phyloP scores from a whole-genome alignment of 495 filamentous ascomycete species.

The Letharia columbiana region DNA sequence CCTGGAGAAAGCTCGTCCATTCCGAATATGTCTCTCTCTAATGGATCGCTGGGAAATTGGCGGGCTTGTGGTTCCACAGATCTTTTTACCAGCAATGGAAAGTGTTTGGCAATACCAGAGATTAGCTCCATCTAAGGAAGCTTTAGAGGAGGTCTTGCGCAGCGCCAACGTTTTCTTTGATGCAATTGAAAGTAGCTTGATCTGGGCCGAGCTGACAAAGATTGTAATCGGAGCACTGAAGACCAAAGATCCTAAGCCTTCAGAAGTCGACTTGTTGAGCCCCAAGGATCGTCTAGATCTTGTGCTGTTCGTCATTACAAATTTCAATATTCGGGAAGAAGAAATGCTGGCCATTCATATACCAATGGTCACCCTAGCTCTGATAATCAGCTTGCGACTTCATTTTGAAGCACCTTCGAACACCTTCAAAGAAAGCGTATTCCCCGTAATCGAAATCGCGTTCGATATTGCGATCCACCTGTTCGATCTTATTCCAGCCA shows the following conservation, averaged over 20 bases:
- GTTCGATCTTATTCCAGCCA: conserved; percentile 59
- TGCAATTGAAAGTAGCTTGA: conserved; percentile 85
- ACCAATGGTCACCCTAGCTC: conserved; percentile 60
- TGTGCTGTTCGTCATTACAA: conserved; percentile 69
- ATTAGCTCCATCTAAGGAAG: conserved; percentile 46
- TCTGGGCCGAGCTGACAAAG: conserved; percentile 72
- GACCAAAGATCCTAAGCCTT: conserved; percentile 18
- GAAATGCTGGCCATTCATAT: conserved; percentile 88
- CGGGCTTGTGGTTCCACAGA: conserved; percentile 71
- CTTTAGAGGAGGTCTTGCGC: conserved; percentile 78
- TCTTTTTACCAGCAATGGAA: conserved; percentile 80
- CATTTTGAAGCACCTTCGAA: background rate
- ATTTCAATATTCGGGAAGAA: conserved; percentile 92
- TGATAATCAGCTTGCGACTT: conserved; percentile 50
- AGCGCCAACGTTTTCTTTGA: conserved; percentile 96
- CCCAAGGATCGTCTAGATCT: conserved; percentile 47
- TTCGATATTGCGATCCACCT: conserved; percentile 48
- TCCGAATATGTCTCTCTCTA: conserved; percentile 82
- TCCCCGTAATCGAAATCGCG: conserved; percentile 22
- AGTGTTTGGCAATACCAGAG: conserved; percentile 65
- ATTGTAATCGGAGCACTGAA: conserved; percentile 49
- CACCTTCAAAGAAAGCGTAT: background rate
- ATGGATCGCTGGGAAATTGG: conserved; percentile 99
- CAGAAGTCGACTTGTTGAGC: conserved; percentile 3
- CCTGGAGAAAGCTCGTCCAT: conserved; percentile 71